These are phyloP conservation scores for Sordaria brevicollis DNA, from an alignment of 495 filamentous ascomycete species.

Conservation along the genomic window DNA sequence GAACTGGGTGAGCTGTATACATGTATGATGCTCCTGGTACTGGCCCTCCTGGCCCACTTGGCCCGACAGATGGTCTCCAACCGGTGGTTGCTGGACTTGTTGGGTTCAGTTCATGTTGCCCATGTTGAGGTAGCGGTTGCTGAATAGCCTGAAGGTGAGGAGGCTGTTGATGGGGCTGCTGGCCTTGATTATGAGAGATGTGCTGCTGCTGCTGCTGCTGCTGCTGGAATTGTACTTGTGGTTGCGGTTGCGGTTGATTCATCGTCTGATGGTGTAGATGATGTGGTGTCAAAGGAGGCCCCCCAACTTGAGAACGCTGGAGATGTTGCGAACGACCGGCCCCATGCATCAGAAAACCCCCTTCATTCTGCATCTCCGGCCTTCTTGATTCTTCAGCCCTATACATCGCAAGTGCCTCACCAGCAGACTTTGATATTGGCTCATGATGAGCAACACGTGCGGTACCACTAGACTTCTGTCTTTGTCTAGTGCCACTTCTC, in stretches of 20 bases:
- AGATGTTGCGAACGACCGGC: background rate
- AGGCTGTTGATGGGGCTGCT: background rate
- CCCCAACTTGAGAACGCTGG: background rate
- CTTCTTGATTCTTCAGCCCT: background rate
- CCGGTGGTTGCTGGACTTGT: background rate
- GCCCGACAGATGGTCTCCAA: background rate
- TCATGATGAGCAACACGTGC: background rate
- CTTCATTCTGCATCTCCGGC: background rate
- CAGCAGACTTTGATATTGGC: background rate
- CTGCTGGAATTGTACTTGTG: too few species aligned
- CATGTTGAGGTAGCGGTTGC: background rate
- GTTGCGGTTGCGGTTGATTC: background rate
- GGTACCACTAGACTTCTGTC: background rate
- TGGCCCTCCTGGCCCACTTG: background rate
- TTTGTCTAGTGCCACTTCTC: background rate
- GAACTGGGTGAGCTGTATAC: too few species aligned
- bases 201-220: background rate
- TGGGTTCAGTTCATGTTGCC: too few species aligned
- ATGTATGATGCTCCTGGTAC: background rate
- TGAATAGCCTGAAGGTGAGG: background rate
- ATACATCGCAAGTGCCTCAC: background rate
- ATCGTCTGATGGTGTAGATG: background rate
- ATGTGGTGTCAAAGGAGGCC: background rate
- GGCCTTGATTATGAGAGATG: background rate
- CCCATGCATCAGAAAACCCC: background rate